A percentile compares a stretch with the other conserved stretches of the same genome.
Evolutionary conservation across 1,139 yeast species (phyloP).

Genomic region (Saccharomycopsis hybrid): DNA sequence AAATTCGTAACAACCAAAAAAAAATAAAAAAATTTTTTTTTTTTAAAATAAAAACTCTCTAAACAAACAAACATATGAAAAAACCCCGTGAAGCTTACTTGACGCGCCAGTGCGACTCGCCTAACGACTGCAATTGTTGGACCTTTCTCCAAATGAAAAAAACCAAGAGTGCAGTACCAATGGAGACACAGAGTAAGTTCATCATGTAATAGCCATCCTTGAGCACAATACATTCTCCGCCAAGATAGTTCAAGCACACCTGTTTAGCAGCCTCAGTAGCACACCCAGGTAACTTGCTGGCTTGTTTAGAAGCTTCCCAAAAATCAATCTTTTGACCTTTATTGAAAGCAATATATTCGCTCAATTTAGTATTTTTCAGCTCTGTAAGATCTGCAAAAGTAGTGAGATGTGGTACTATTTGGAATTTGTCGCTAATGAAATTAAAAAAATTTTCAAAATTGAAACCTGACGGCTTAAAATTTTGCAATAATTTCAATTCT

Average conservation of each 20-base stretch:
- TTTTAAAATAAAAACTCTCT: no score
- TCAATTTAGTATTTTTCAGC: background rate
- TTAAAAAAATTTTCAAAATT: conserved; percentile 4
- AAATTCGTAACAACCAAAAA: background rate
- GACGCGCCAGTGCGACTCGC: conserved; percentile 66
- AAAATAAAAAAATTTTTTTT: no score
- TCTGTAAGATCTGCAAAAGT: background rate
- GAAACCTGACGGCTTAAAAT: conserved; percentile 2
- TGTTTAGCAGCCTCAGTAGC: conserved; percentile 37
- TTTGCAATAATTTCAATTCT: conserved; percentile 1
- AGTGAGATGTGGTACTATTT: no score
- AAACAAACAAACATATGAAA: background rate
- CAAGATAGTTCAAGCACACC: conserved; percentile 40
- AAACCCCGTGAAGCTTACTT: conserved; percentile 21
- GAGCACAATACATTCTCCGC: conserved; percentile 49
- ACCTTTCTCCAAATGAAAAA: conserved; percentile 61
- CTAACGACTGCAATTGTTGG: conserved; percentile 52
- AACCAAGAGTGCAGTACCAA: conserved; percentile 64
- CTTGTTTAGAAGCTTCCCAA: conserved; percentile 14
- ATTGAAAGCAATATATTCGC: conserved; percentile 3
- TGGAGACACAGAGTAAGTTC: conserved; percentile 58
- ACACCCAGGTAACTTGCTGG: conserved; percentile 32
- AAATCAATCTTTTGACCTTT: conserved; percentile 18
- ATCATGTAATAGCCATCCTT: conserved; percentile 85
- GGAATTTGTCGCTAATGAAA: conserved; percentile 3